Percentiles rank a stretch among this genome's conserved stretches.
phyloP scores from a whole-genome alignment of 805 yeast genomes.

The Kuraishia borneana region DNA sequence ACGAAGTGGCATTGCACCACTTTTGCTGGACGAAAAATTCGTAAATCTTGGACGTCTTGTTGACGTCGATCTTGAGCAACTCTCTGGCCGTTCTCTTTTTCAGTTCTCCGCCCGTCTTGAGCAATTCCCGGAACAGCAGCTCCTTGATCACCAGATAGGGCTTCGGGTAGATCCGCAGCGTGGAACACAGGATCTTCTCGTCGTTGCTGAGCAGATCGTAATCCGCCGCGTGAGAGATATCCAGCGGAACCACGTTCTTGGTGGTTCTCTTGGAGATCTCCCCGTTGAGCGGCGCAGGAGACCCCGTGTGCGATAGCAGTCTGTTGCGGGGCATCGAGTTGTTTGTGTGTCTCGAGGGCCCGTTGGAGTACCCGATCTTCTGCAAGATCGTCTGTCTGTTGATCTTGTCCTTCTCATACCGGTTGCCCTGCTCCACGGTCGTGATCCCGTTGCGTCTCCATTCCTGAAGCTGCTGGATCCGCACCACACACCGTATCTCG shows the following conservation, averaged over 20 bases:
- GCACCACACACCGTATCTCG: slow-evolving; percentile 67
- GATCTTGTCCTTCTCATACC: slow-evolving; percentile 81
- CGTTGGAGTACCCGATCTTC: slow-evolving; percentile 4
- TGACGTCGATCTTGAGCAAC: slow-evolving; percentile 71
- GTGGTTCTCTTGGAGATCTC: slow-evolving; percentile 26
- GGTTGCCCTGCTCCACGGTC: slow-evolving; percentile 68
- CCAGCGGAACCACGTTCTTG: slow-evolving; percentile 36
- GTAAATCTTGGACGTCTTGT: slow-evolving; percentile 77
- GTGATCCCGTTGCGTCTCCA: slow-evolving; percentile 90
- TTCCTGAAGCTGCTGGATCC: slow-evolving; percentile 84
- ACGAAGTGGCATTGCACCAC: slow-evolving; percentile 45
- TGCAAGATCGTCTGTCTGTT: slow-evolving; percentile 31
- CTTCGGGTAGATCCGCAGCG: slow-evolving; percentile 78
- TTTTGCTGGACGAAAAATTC: slow-evolving; percentile 90
- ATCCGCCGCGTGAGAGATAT: slow-evolving; percentile 72
- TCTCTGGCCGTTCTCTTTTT: slow-evolving; percentile 83
- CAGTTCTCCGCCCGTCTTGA: slow-evolving; percentile 73
- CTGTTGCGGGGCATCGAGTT: slow-evolving; percentile 5
- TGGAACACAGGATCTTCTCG: slow-evolving; percentile 78
- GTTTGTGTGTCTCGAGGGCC: slow-evolving; percentile 9
- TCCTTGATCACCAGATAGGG: slow-evolving; percentile 92
- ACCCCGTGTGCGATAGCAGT: slow-evolving; percentile 5
- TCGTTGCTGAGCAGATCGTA: slow-evolving; percentile 75
- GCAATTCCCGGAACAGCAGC: slow-evolving; percentile 74
- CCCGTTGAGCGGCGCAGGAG: slow-evolving; percentile 18